Evolutionary conservation across 306 rosid genomes (phyloP).

Genomic region (Dalbergia cultrata): DNA sequence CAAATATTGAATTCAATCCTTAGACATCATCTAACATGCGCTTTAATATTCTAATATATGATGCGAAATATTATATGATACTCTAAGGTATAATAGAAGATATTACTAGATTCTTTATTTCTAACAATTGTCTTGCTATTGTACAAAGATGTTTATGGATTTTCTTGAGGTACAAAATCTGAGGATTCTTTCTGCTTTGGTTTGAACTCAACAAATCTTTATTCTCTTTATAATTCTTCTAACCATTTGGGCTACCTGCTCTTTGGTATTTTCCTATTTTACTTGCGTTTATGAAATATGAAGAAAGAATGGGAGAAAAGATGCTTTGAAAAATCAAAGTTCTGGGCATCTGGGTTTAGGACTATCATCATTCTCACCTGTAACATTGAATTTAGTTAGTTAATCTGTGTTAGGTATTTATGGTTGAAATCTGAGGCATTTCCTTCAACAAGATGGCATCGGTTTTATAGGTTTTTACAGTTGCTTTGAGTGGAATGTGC

Average conservation of each 20-base stretch:
- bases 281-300: constrained; percentile 14
- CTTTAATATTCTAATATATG: too few relatives aligned
- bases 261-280: constrained; percentile 17
- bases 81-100: too few relatives aligned
- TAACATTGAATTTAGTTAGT: constrained; percentile 15
- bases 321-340: constrained; percentile 10
- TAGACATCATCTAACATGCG: too few relatives aligned
- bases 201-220: constrained; percentile 11
- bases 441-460: neutral
- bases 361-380: neutral
- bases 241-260: constrained; percentile 11
- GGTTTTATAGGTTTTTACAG: neutral
- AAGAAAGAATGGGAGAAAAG: neutral
- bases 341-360: constrained; percentile 18
- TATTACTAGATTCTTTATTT: too few relatives aligned
- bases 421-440: constrained; percentile 19
- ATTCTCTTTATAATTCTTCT: neutral
- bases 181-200: constrained; percentile 22
- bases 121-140: neutral
- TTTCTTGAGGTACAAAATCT: constrained; percentile 18
- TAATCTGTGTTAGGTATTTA: neutral
- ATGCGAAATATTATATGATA: too few relatives aligned
- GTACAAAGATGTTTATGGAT: constrained; percentile 15
- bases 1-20: too few relatives aligned
- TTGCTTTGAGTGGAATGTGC: constrained; percentile 23